Percentiles rank a stretch among this genome's conserved stretches.
Evolutionary conservation across 2,329 filamentous ascomycete genomes (phyloP).

Genomic region (Neoarthrinium moseri): DNA sequence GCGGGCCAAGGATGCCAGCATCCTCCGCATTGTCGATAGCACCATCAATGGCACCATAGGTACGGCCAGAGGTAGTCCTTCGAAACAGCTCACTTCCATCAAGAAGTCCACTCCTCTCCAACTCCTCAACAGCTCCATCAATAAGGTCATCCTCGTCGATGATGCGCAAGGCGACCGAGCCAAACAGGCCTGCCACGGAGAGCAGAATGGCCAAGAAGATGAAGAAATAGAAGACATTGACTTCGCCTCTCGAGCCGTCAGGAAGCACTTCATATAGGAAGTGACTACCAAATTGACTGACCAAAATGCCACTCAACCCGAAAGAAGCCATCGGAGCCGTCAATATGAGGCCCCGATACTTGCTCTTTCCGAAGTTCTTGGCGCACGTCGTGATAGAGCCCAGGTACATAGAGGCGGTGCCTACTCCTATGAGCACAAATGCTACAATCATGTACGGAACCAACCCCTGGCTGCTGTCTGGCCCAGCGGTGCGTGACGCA

Average conservation of each 20-base stretch:
- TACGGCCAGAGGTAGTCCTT: conserved; percentile 48
- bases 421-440: conserved; percentile 80
- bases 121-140: conserved; percentile 82
- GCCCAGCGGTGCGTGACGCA: conserved; percentile 30
- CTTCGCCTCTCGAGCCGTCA: conserved; percentile 61
- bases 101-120: conserved; percentile 85
- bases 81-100: conserved; percentile 73
- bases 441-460: conserved; percentile 82
- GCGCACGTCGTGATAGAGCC: conserved; percentile 90
- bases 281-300: conserved; percentile 82
- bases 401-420: conserved; percentile 86
- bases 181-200: conserved; percentile 67
- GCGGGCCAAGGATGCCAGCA: conserved; percentile 36
- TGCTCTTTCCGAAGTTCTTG: conserved; percentile 94
- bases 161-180: conserved; percentile 71
- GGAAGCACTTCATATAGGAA: conserved; percentile 69
- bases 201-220: conserved; percentile 77
- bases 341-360: conserved; percentile 83
- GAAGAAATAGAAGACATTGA: conserved; percentile 84
- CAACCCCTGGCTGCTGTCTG: conserved; percentile 57
- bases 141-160: conserved; percentile 86
- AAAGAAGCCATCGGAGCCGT: conserved; percentile 90
- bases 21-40: conserved; percentile 39
- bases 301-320: conserved; percentile 92
- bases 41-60: conserved; percentile 63